A percentile compares a stretch with the other conserved stretches of the same genome.
phyloP scores from a whole-genome alignment of 768 basidiomycete species.

The Boletus rex-veris region DNA sequence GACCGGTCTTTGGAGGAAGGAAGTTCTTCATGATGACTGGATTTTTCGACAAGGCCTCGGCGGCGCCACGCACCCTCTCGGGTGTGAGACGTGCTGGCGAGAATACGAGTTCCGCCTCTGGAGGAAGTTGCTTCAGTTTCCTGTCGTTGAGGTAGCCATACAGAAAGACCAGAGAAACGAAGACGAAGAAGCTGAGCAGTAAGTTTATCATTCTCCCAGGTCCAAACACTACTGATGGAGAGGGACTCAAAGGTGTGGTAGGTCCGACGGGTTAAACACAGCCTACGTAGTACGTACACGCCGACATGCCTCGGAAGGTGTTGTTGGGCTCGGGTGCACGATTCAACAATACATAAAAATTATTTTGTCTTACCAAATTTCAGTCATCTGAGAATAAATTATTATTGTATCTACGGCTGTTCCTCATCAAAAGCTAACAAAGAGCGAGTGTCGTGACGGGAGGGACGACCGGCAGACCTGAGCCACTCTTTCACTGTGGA shows the following conservation, averaged over 20 bases:
- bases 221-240: background rate
- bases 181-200: constrained; percentile 5
- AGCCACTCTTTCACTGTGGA: background rate
- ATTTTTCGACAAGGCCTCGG: constrained; percentile 33
- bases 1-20: constrained; percentile 65
- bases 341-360: no score
- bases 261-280: no score
- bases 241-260: background rate
- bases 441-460: background rate
- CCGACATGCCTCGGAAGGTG: background rate
- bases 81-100: constrained; percentile 52
- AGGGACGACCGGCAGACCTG: background rate
- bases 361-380: no score
- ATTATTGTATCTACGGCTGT: background rate
- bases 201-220: constrained; percentile 17
- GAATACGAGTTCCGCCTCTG: constrained; percentile 39
- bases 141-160: constrained; percentile 54
- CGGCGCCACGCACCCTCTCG: constrained; percentile 39
- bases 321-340: no score
- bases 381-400: no score
- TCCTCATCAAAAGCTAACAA: background rate
- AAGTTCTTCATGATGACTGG: constrained; percentile 41
- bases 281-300: background rate
- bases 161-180: constrained; percentile 16
- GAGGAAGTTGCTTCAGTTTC: constrained; percentile 49